phyloP scores from a whole-genome alignment of 371 early-diverging fungal species.

The Rhizopus delemar region DNA sequence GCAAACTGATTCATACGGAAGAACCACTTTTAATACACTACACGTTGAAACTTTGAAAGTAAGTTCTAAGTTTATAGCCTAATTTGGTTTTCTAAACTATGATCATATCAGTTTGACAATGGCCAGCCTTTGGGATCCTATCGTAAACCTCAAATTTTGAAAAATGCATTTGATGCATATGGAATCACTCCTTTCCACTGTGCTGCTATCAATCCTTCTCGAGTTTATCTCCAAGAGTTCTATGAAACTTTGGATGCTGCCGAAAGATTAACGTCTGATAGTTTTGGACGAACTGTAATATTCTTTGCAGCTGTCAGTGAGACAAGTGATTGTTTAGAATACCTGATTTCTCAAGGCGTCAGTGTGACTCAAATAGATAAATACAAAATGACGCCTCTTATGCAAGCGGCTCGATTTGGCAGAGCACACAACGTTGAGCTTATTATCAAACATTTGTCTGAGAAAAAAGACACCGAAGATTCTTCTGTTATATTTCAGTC shows the following conservation, averaged over 20 bases:
- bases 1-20: slow-evolving; percentile 7
- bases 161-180: slow-evolving; percentile 38
- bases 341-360: slow-evolving; percentile 40
- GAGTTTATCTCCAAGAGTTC: slow-evolving; percentile 41
- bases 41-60: slow-evolving; percentile 51
- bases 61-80: not conserved
- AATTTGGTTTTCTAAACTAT: not conserved
- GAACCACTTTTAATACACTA: slow-evolving; percentile 47
- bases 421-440: slow-evolving; percentile 32
- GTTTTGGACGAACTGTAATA: slow-evolving; percentile 48
- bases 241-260: slow-evolving; percentile 42
- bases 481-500: slow-evolving; percentile 34
- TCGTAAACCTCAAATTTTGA: slow-evolving; percentile 50
- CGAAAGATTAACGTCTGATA: slow-evolving; percentile 45
- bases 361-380: slow-evolving; percentile 41
- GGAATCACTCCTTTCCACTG: slow-evolving; percentile 52
- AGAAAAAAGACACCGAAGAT: not conserved
- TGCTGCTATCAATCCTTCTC: slow-evolving; percentile 50
- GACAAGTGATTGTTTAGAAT: slow-evolving; percentile 51
- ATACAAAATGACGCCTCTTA: slow-evolving; percentile 50
- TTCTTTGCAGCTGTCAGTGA: slow-evolving; percentile 64
- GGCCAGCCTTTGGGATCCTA: slow-evolving; percentile 33
- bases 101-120: slow-evolving; percentile 16
- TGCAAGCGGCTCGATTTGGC: slow-evolving; percentile 61
- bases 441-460: slow-evolving; percentile 11